Base-by-base conservation (phyloP, 164 flowering plant species). In the Amborella trichopoda region DNA sequence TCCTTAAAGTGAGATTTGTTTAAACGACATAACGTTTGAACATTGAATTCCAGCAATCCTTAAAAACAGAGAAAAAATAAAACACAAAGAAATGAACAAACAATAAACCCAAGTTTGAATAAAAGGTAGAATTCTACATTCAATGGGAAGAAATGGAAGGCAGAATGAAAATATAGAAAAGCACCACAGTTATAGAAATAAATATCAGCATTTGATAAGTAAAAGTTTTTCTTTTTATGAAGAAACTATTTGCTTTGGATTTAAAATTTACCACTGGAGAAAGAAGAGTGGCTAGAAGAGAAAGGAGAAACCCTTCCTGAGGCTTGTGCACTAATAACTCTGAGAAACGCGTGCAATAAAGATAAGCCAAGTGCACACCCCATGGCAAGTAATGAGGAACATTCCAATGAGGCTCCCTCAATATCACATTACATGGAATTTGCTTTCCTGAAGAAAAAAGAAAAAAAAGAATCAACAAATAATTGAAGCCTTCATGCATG, bases 241-340 rank as follows among this genome's bases (percentile, higher is more conserved):
- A 11, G 28, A 16, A 39, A 17, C 25, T 16, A n/a, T 10, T 17
- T 28, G 14, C 14, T 8, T 16, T 5, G 5, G 39, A 44, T 34
- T 30, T 23, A 44, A 32, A 19, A 18, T 3, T 46, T 63, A 78
- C 85, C 74, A 74, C 3, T 28, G 90, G 83, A 1, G 76, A 55
- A 33, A 83, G 72, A 1, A 74, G 2, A 17, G 79, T 58, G 19
- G 88, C 78, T n/a, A 74, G 17, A 44, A 76, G 52, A 43, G 66
- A 49, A 1, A 66, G 54, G 0, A 78, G 40, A 10, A 62, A 5
- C 6, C 85, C 77, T 68, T 80, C 85, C n/a, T 73, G 76, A 5
- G 93, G 93, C 49, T 83, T 83, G 40, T 78, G 85, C 55, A 72
- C 38, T 50, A 69, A 14, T 4, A 80, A 68, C 70, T 82, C 87